A percentile compares a stretch with the other conserved stretches of the same genome.
phyloP scores from a whole-genome alignment of 345 rosid genomes.

The Populus davidiana region DNA sequence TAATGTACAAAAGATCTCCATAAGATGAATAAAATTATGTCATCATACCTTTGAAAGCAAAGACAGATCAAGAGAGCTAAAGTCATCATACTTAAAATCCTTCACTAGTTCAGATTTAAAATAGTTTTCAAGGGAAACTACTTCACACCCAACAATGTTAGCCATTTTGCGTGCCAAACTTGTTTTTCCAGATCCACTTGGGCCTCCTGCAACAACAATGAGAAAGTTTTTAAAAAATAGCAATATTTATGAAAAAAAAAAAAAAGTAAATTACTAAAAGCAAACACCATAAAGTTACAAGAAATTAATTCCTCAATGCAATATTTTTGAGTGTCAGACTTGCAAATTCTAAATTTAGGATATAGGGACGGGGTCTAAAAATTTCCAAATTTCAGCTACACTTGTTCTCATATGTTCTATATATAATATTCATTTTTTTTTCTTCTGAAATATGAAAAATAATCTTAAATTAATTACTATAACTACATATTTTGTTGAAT shows the following conservation, averaged over 20 bases:
- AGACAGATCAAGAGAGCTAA: conserved; percentile 76
- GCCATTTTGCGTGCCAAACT: conserved; percentile 99
- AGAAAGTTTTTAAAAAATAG: background rate
- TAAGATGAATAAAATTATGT: background rate
- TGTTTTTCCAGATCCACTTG: conserved; percentile 99
- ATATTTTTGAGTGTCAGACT: too few species aligned
- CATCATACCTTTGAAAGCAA: conserved; percentile 81
- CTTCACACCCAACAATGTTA: conserved; percentile 97
- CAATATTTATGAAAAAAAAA: background rate
- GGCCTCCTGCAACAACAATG: conserved; percentile 77
- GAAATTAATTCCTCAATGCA: background rate
- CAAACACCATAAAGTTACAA: background rate
- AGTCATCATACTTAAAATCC: conserved; percentile 91
- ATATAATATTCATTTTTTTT: too few species aligned
- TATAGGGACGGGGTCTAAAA: too few species aligned
- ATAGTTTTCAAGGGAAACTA: conserved; percentile 96
- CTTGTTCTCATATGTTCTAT: too few species aligned
- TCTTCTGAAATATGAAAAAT: too few species aligned
- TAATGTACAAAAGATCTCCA: background rate
- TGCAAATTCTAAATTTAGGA: too few species aligned
- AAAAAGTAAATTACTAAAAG: background rate
- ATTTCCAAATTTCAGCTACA: too few species aligned
- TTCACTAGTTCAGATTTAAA: conserved; percentile 79
- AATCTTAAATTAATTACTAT: too few species aligned
- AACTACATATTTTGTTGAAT: too few species aligned